Percentiles rank a stretch among this genome's conserved stretches.
Evolutionary conservation across 2,329 filamentous ascomycete species (phyloP).

Genomic region (Zarea fungicola): DNA sequence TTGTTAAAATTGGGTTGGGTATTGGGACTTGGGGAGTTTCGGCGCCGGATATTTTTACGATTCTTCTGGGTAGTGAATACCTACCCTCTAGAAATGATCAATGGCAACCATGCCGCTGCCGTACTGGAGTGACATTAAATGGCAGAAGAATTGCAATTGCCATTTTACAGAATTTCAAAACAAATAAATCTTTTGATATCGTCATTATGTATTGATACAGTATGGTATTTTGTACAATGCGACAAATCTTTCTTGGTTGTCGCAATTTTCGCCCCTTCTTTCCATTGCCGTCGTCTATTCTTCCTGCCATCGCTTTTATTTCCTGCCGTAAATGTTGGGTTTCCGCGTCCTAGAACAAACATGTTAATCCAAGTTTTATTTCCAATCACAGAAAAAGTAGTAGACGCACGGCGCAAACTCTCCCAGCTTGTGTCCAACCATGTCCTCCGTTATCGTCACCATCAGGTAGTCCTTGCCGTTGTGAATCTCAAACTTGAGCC

Average conservation of each 20-base stretch:
- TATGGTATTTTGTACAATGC: conserved; percentile 24
- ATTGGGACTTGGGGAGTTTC: no score
- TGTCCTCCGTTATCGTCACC: conserved; percentile 82
- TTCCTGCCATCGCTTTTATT: no score
- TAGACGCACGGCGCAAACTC: conserved; percentile 84
- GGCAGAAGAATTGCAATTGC: no score
- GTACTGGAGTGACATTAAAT: no score
- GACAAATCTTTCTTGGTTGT: not conserved
- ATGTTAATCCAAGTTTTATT: not conserved
- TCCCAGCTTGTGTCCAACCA: conserved; percentile 93
- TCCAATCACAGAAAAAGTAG: no score
- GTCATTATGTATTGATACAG: conserved; percentile 24
- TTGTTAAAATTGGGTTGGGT: not conserved
- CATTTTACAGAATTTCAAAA: not conserved
- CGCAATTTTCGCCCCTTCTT: not conserved
- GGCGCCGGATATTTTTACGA: no score
- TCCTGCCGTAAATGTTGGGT: conserved; percentile 46
- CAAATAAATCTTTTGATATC: not conserved
- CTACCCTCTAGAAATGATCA: not conserved
- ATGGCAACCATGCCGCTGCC: no score
- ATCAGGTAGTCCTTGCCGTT: conserved; percentile 86
- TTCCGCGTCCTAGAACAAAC: conserved; percentile 46
- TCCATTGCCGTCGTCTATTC: not conserved
- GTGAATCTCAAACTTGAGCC: conserved; percentile 82
- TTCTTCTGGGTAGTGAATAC: no score